Conservation (phyloP, 164 flowering plant species). For the Litsea cubeba region DNA sequence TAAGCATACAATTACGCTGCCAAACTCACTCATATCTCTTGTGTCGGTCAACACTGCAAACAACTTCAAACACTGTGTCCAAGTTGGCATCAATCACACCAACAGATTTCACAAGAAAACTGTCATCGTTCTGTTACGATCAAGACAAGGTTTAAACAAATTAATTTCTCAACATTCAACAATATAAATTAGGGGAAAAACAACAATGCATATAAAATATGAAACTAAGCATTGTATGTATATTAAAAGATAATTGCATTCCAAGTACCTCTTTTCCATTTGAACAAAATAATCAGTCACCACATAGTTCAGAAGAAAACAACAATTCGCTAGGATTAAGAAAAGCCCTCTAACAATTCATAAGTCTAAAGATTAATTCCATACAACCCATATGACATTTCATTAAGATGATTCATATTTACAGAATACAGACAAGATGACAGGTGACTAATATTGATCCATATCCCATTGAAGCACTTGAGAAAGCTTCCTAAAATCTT, state of each 20-base stretch:
- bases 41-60: conserved; percentile 54
- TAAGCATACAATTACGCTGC: background rate
- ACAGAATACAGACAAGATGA: background rate
- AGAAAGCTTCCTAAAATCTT: too few species aligned
- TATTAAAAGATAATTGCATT: background rate
- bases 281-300: background rate
- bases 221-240: background rate
- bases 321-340: too few species aligned
- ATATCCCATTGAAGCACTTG: too few species aligned
- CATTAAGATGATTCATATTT: background rate
- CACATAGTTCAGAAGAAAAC: background rate
- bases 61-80: conserved; percentile 77
- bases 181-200: background rate
- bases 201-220: background rate
- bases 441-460: too few species aligned
- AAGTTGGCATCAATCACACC: conserved; percentile 83
- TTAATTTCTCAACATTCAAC: background rate
- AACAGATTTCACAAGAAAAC: conserved; percentile 74
- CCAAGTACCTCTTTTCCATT: background rate
- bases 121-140: conserved; percentile 49
- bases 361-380: background rate
- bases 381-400: background rate
- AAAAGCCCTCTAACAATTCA: background rate
- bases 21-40: conserved; percentile 82
- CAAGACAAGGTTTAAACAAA: conserved; percentile 3